Evolutionary conservation across 768 basidiomycete species (phyloP).

Genomic region (Dentipellis sp.): DNA sequence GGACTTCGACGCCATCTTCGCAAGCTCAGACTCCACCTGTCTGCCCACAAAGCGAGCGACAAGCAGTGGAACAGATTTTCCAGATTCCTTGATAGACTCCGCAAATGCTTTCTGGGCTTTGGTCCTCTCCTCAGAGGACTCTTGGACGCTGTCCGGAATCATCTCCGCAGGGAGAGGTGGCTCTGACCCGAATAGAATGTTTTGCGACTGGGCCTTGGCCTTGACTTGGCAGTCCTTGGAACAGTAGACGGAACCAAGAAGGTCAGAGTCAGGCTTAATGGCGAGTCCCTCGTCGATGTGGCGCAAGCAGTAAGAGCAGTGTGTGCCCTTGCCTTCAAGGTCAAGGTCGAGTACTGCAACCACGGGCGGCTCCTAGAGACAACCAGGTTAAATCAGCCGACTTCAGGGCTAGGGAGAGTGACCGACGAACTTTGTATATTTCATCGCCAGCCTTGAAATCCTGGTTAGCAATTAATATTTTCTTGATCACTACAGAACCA

Average conservation of each 20-base stretch:
- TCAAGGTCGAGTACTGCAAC: slow-evolving; percentile 66
- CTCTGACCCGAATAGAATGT: slow-evolving; percentile 63
- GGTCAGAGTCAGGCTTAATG: slow-evolving; percentile 39
- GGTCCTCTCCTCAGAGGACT: slow-evolving; percentile 34
- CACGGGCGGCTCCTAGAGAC: slow-evolving; percentile 61
- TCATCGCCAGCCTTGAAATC: slow-evolving; percentile 63
- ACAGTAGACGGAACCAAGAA: slow-evolving; percentile 58
- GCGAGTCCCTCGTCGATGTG: slow-evolving; percentile 37
- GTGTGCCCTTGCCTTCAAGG: slow-evolving; percentile 52
- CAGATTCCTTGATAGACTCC: slow-evolving; percentile 42
- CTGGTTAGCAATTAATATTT: slow-evolving; percentile 45
- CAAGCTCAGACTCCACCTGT: slow-evolving; percentile 56
- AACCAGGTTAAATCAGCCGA: neutral
- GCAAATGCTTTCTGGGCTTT: slow-evolving; percentile 53
- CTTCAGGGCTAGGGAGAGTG: neutral
- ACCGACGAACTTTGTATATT: slow-evolving; percentile 56
- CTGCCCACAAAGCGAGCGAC: slow-evolving; percentile 66
- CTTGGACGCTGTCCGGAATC: slow-evolving; percentile 23
- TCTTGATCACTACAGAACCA: slow-evolving; percentile 32
- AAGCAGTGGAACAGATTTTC: slow-evolving; percentile 40
- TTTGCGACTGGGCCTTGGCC: slow-evolving; percentile 51
- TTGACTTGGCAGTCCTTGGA: slow-evolving; percentile 55
- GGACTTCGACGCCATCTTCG: slow-evolving; percentile 35
- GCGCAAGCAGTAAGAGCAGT: slow-evolving; percentile 72
- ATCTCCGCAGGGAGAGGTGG: slow-evolving; percentile 42